Base-by-base conservation (phyloP, 768 basidiomycete species). In the Amyloporia xantha region DNA sequence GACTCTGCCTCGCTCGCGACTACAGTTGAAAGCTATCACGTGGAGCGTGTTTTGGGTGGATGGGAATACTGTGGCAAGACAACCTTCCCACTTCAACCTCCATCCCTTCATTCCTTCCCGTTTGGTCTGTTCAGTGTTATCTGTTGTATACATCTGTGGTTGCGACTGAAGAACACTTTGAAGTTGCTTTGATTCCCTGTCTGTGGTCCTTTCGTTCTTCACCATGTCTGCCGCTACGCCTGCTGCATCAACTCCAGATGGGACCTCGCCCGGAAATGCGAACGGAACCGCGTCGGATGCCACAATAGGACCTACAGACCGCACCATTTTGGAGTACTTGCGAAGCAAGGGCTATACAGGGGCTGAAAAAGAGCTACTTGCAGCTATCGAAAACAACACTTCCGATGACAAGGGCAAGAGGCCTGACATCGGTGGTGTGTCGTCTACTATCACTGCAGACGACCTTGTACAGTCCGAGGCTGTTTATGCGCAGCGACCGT, bases 401-500 rank as follows among this genome's bases (percentile, higher is more conserved):
- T 44, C 65, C 17, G 62, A 54, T 10, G 44, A 58, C n/a, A 58
- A 72, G 6, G 73, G 69, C 42, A 71, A 70, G 50, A 48, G 52
- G 25, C 63, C 69, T 2, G 62, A 58, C 15, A 40, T 48, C 21
- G 27, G 55, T 13, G 24, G 54, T 27, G 39, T 53, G 10, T 10
- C 52, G 2, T 26, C 50, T 17, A 61, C 62, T 9, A 58, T 73
- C 33, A 68, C 73, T 11, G 72, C 58, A 64, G 84, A 64, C 68
- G 85, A 67, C 61, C 78, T 64, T 55, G 76, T 60, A 67, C 82
- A 71, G 67, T 74, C 53, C 59, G 79, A 74, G 10, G 81, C 86
- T 19, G 78, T 85, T 1, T 86, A 79, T 59, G 76, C 80, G n/a
- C 77, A 82, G 57, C 86, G 83, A 59, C 74, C 82, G 20, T 73